Evolutionary conservation across 2,329 filamentous ascomycete species (phyloP), one percentile per base, ranked within the genome.

Genomic region (Teratosphaeria zuluensis): DNA sequence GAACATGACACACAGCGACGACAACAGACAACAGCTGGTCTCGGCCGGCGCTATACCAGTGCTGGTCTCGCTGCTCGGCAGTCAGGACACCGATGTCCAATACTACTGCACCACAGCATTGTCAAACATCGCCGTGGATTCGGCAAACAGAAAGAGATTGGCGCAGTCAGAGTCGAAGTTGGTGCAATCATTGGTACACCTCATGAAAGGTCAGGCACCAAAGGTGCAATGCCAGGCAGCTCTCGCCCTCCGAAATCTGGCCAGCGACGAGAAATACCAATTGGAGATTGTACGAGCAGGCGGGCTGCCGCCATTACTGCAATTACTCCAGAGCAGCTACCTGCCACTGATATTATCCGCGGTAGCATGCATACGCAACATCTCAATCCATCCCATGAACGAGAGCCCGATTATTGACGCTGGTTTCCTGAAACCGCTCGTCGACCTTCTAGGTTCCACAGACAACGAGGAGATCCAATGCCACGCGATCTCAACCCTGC

Each of bases 1-100:
- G 65, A 99, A 99, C 75, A 99, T 99, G 94, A 99, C 94, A 68
- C 94, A 99, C 78, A 97, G 72, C 94, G 94, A 97, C 73, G 94
- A 99, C 75, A 99, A 99, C 74, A 86, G 94, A 66, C 91, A 97
- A 75, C 92, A 99, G 74, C 87, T 99, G 31, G 94, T 99, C 65
- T 95, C 95, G 65, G 94, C 94, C 53, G 92, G 92, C 63, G 94
- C 94, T n/a, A 96, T 99, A 64, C 94, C 94, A 4, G 92, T 99
- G 8, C 85, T 99, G 30, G 94, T 99, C 48, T 91, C 96, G 71
- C 85, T 99, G 28, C 85, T 99, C 53, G 91, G 90, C 8, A 97
- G 94, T 30, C 79, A 87, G 59, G 94, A 99, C 70, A 92, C 96
- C 65, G 94, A 99, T 71, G 94, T 99, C 33, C 94, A 99, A 77